Evolutionary conservation across 257 asterid species (phyloP), one percentile per base, ranked within the genome.

Genomic region (Echium plantagineum): DNA sequence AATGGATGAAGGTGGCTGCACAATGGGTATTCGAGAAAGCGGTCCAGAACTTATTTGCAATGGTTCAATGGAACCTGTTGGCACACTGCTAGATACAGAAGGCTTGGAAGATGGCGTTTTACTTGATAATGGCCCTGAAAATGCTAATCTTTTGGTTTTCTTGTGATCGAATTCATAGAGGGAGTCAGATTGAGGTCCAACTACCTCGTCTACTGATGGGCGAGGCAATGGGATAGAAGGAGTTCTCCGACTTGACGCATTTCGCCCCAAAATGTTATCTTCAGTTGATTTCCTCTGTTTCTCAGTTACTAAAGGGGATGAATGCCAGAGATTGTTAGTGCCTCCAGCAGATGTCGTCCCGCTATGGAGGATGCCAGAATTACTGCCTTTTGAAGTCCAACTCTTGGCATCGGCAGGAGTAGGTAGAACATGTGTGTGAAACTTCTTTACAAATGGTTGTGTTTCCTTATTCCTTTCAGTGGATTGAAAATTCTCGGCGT

Each of bases 361-460:
- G 55, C 76, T 74, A 21, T 83, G 6, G 46, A 31, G 73, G 60
- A 67, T 56, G 47, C 72, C 42, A 35, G 86, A 72, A 65, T 56
- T 78, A 70, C 60, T 78, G 52, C 83, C 58, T 13, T 74, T 74
- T 22, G 77, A 57, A 52, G 62, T 70, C 72, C 81, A 80, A 72
- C 80, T 78, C 77, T 71, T 84, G 17, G 95, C 94, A 73, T 81
- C 96, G 59, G 82, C 81, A 9, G 99, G 99, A 71, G 94, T 89
- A 13, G 99, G 99, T 52, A 93, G 81, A 63, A 66, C 97, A 56
- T 93, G 82, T 15, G 96, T 83, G 46, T 78, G 82, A 67, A 74
- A 75, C 66, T 82, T 89, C 21, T 51, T 82, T 52, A 46, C 71
- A 52, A 85, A 42, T 8, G 74, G 57, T 65, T 71, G 89, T 71